These are phyloP conservation scores for Teunomyces funiuensis DNA, from an alignment of 805 yeast genomes.

Conservation along the genomic window DNA sequence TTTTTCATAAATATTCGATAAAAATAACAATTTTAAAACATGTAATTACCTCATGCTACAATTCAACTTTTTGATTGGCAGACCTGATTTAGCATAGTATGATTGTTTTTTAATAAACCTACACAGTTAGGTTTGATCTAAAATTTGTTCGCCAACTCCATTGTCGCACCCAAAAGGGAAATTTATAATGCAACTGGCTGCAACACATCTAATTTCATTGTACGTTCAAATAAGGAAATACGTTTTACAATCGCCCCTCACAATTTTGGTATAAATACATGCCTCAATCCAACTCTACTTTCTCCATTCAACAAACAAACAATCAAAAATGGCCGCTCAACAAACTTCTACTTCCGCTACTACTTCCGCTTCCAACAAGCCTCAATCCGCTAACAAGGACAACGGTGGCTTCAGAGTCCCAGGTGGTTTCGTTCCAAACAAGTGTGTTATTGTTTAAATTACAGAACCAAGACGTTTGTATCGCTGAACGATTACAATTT, in stretches of 20 bases:
- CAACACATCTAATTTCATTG: neutral
- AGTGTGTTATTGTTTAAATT: conserved; percentile 4
- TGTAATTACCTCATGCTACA: no score
- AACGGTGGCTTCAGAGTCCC: conserved; percentile 1
- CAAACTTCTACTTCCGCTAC: conserved; percentile 1
- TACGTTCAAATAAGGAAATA: neutral
- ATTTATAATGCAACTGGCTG: neutral
- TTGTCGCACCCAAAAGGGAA: neutral
- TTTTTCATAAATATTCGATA: no score
- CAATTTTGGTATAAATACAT: neutral
- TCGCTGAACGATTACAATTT: no score
- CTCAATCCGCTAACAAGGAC: conserved; percentile 7
- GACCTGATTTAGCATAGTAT: no score
- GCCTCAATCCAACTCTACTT: neutral
- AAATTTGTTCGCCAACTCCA: no score
- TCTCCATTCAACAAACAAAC: neutral
- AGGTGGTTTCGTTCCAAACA: conserved; percentile 3
- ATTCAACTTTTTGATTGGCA: no score
- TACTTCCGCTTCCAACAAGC: conserved; percentile 1
- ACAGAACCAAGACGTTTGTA: no score
- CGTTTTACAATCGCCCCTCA: neutral
- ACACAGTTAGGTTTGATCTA: no score
- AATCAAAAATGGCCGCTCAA: neutral
- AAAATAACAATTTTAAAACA: no score
- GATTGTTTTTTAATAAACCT: no score